These are phyloP conservation scores for Penicillium brasilianum DNA, from an alignment of 2,329 filamentous ascomycete genomes.

Conservation along the genomic window DNA sequence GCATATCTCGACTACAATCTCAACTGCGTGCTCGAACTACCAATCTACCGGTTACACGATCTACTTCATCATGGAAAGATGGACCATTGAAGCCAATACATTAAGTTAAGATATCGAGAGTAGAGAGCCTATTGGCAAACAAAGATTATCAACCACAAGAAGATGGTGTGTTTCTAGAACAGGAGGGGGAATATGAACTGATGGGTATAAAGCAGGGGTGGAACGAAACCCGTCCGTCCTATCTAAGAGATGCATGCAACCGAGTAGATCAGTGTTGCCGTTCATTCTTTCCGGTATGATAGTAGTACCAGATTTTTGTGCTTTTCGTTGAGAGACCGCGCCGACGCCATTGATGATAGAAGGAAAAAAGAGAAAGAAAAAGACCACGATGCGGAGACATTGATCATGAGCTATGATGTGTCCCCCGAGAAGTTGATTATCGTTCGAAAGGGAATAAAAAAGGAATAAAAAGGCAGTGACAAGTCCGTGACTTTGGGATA, in stretches of 20 bases:
- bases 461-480: constrained; percentile 11
- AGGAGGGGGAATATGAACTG: constrained; percentile 6
- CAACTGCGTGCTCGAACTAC: background rate
- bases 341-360: constrained; percentile 15
- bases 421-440: constrained; percentile 14
- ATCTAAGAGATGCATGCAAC: constrained; percentile 19
- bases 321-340: constrained; percentile 10
- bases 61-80: background rate
- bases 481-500: constrained; percentile 12
- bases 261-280: constrained; percentile 9
- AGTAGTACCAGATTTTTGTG: background rate
- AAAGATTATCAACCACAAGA: constrained; percentile 1
- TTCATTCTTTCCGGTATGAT: constrained; percentile 1
- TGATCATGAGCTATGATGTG: constrained; percentile 12
- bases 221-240: constrained; percentile 20
- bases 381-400: background rate
- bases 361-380: background rate
- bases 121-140: constrained; percentile 9
- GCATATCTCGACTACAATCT: background rate
- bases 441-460: constrained; percentile 6
- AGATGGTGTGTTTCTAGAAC: constrained; percentile 3
- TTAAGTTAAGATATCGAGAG: constrained; percentile 17
- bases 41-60: background rate
- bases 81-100: constrained; percentile 5
- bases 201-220: constrained; percentile 28